These are phyloP conservation scores for Omphalea diandra DNA, from an alignment of 441 rosid species.

Conservation along the genomic window DNA sequence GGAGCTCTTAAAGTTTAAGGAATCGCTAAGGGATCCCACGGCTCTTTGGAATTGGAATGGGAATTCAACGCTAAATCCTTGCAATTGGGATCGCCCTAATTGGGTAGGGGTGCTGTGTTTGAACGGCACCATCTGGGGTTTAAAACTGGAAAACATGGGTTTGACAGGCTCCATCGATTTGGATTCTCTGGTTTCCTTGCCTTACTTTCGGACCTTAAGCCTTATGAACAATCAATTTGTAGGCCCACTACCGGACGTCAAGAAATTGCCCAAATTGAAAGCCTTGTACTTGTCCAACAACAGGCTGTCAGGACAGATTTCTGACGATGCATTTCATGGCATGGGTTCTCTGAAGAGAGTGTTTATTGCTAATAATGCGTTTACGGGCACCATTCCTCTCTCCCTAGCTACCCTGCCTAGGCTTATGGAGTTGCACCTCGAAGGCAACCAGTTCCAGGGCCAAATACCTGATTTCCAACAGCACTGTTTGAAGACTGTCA, in stretches of 20 bases:
- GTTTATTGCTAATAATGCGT: slow-evolving; percentile 57
- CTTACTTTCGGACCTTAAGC: slow-evolving; percentile 57
- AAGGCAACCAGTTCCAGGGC: slow-evolving; percentile 65
- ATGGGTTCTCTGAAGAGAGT: slow-evolving; percentile 72
- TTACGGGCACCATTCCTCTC: slow-evolving; percentile 52
- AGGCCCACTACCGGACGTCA: slow-evolving; percentile 62
- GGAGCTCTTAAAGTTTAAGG: slow-evolving; percentile 56
- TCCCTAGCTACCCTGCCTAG: slow-evolving; percentile 55
- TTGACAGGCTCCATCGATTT: slow-evolving; percentile 53
- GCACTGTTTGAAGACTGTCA: slow-evolving; percentile 35
- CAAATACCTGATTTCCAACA: slow-evolving; percentile 57
- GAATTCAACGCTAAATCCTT: slow-evolving; percentile 47
- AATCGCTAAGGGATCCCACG: slow-evolving; percentile 33
- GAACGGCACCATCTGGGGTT: slow-evolving; percentile 48
- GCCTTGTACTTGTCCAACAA: slow-evolving; percentile 72
- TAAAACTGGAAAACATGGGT: slow-evolving; percentile 68
- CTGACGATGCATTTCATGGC: slow-evolving; percentile 56
- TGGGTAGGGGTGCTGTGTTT: slow-evolving; percentile 72
- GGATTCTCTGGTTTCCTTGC: slow-evolving; percentile 45
- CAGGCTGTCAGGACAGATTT: slow-evolving; percentile 59
- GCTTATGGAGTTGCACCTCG: slow-evolving; percentile 62
- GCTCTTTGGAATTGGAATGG: slow-evolving; percentile 66
- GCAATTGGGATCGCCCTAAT: slow-evolving; percentile 37
- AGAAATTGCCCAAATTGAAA: slow-evolving; percentile 46
- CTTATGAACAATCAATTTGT: slow-evolving; percentile 67